phyloP scores from a whole-genome alignment of 805 yeast species.

The Saturnispora kantuleensis region DNA sequence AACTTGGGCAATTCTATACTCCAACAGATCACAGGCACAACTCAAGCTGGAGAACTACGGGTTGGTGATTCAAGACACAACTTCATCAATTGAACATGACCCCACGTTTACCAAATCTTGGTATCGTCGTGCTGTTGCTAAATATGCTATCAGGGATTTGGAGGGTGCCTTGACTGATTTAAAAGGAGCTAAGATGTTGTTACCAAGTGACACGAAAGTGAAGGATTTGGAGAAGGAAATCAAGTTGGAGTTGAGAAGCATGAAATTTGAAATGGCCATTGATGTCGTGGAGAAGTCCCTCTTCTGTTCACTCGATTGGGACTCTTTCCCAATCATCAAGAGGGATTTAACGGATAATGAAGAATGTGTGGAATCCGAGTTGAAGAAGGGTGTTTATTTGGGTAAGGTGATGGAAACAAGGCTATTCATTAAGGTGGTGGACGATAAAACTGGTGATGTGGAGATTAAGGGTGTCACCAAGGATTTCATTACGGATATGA shows the following conservation, averaged over 20 bases:
- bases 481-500: slow-evolving; percentile 54
- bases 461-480: slow-evolving; percentile 33
- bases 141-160: slow-evolving; percentile 66
- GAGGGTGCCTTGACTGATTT: slow-evolving; percentile 66
- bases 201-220: slow-evolving; percentile 66
- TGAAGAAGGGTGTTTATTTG: slow-evolving; percentile 29
- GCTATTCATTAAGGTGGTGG: slow-evolving; percentile 33
- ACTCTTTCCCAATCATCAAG: slow-evolving; percentile 40
- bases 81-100: slow-evolving; percentile 58
- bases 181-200: slow-evolving; percentile 45
- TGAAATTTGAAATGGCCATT: slow-evolving; percentile 82
- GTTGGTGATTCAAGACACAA: slow-evolving; percentile 70
- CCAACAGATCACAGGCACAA: slow-evolving; percentile 87
- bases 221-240: slow-evolving; percentile 52
- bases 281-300: slow-evolving; percentile 54
- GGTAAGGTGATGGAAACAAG: slow-evolving; percentile 41
- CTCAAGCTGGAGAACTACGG: slow-evolving; percentile 84
- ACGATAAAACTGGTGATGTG: slow-evolving; percentile 20
- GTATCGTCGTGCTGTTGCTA: slow-evolving; percentile 78
- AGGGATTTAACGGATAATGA: slow-evolving; percentile 38
- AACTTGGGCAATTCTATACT: slow-evolving; percentile 48
- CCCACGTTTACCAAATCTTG: slow-evolving; percentile 65
- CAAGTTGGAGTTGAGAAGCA: slow-evolving; percentile 52
- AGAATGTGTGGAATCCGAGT: slow-evolving; percentile 22
- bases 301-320: slow-evolving; percentile 38